Evolutionary conservation across 768 basidiomycete species (phyloP).

Genomic region (Epithele typhae): DNA sequence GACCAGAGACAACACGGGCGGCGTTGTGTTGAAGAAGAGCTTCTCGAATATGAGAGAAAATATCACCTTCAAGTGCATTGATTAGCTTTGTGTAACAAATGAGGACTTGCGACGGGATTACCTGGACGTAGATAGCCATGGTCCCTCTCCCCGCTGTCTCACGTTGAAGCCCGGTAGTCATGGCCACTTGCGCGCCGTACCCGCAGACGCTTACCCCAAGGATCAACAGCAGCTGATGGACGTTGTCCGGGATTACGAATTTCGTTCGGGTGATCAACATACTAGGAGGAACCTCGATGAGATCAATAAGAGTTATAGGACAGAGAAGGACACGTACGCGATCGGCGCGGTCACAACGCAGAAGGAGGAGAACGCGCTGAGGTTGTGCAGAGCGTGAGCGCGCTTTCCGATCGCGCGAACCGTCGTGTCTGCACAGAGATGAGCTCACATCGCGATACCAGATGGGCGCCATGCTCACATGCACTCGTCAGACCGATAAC

Average conservation of each 20-base stretch:
- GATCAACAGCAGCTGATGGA: no score
- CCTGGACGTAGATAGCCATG: conserved; percentile 57
- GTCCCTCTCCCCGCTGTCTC: conserved; percentile 64
- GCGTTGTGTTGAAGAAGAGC: conserved; percentile 56
- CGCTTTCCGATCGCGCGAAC: conserved; percentile 71
- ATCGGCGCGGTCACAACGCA: conserved; percentile 42
- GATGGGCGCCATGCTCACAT: conserved; percentile 42
- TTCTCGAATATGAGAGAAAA: conserved; percentile 64
- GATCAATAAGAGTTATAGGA: no score
- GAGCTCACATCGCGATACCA: no score
- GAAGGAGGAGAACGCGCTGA: conserved; percentile 60
- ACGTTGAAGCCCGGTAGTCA: conserved; percentile 59
- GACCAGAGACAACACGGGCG: conserved; percentile 52
- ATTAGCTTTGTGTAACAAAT: no score
- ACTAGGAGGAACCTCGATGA: no score
- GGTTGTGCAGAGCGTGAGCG: conserved; percentile 70
- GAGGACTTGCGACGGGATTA: conserved; percentile 19
- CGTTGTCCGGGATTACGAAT: conserved; percentile 37
- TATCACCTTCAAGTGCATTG: conserved; percentile 43
- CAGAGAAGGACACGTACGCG: conserved; percentile 22
- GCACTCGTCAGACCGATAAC: conserved; percentile 64
- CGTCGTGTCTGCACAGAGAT: conserved; percentile 33
- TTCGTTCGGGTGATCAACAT: conserved; percentile 39
- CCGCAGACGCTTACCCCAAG: conserved; percentile 29
- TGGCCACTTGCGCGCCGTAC: conserved; percentile 48